Evolutionary conservation across 2,329 filamentous ascomycete species (phyloP).

Genomic region (Emericellopsis cladophorae): DNA sequence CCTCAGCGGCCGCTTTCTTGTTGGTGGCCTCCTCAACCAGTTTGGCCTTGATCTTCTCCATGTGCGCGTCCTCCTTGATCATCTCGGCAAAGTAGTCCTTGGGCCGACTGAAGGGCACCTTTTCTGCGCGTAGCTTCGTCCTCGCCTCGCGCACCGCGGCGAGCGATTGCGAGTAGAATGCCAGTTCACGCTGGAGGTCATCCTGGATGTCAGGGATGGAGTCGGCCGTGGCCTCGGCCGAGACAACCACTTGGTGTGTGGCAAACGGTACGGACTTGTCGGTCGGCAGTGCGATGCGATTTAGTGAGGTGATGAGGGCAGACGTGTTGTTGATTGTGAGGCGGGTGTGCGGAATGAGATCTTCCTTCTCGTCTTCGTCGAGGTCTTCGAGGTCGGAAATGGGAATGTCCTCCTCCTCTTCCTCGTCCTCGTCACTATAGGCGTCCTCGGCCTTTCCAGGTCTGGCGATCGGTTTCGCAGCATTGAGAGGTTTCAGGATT

Average conservation of each 20-base stretch:
- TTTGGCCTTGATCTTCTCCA: constrained; percentile 92
- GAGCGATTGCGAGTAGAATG: constrained; percentile 84
- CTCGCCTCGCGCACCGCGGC: constrained; percentile 66
- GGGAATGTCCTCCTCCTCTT: constrained; percentile 77
- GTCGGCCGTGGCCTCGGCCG: constrained; percentile 47
- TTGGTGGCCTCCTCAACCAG: constrained; percentile 80
- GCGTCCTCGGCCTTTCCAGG: constrained; percentile 23
- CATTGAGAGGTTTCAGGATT: constrained; percentile 20
- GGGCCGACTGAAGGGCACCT: constrained; percentile 74
- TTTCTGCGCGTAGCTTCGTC: constrained; percentile 65
- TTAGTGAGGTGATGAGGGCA: constrained; percentile 68
- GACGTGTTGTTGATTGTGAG: constrained; percentile 96
- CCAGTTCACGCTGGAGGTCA: constrained; percentile 82
- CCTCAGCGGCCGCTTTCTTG: constrained; percentile 88
- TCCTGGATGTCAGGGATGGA: constrained; percentile 77
- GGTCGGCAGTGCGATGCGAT: constrained; percentile 60
- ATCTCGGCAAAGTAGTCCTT: constrained; percentile 98
- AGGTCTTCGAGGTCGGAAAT: constrained; percentile 76
- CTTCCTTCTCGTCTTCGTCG: constrained; percentile 69
- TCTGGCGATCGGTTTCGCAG: no score
- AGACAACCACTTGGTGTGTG: constrained; percentile 66
- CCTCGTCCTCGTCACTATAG: constrained; percentile 48
- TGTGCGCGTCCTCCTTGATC: constrained; percentile 96
- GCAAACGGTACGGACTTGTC: constrained; percentile 62
- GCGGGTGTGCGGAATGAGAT: constrained; percentile 79